Evolutionary conservation across 768 basidiomycete species (phyloP).

Genomic region (Lentinula lateritia): DNA sequence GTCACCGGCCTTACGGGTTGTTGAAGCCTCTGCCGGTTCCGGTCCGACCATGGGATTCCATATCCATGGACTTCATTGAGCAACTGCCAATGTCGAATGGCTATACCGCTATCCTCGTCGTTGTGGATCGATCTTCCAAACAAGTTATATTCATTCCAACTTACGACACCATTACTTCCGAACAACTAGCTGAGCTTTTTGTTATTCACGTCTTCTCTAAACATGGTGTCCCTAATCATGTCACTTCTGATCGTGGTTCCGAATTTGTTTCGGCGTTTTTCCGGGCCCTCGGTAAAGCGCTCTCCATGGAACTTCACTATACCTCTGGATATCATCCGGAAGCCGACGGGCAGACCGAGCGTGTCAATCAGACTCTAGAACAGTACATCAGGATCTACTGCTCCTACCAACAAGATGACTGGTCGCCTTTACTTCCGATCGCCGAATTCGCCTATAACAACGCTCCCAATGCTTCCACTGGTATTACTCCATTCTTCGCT

Average conservation of each 20-base stretch:
- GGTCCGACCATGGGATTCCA: constrained; percentile 13
- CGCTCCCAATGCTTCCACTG: constrained; percentile 16
- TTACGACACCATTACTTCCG: constrained; percentile 7
- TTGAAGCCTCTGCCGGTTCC: constrained; percentile 20
- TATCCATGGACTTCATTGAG: constrained; percentile 21
- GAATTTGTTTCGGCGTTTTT: constrained; percentile 18
- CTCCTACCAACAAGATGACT: constrained; percentile 20
- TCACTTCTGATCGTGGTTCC: constrained; percentile 14
- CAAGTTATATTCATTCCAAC: constrained; percentile 12
- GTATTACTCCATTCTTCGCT: constrained; percentile 21
- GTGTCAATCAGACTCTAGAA: constrained; percentile 18
- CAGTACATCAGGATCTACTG: constrained; percentile 18
- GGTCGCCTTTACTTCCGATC: constrained; percentile 16
- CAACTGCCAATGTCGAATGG: constrained; percentile 17
- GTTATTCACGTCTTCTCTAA: constrained; percentile 16
- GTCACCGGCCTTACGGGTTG: constrained; percentile 11
- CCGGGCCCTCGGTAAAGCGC: constrained; percentile 6
- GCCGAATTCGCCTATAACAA: constrained; percentile 26
- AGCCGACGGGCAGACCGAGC: constrained; percentile 17
- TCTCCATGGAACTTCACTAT: constrained; percentile 12
- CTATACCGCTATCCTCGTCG: constrained; percentile 8
- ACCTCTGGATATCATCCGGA: constrained; percentile 18
- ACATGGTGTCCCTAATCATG: constrained; percentile 13
- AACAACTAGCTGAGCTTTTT: constrained; percentile 10
- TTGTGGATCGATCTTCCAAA: constrained; percentile 5